phyloP scores from a whole-genome alignment of 495 filamentous ascomycete genomes.

The Immersiella caudata region DNA sequence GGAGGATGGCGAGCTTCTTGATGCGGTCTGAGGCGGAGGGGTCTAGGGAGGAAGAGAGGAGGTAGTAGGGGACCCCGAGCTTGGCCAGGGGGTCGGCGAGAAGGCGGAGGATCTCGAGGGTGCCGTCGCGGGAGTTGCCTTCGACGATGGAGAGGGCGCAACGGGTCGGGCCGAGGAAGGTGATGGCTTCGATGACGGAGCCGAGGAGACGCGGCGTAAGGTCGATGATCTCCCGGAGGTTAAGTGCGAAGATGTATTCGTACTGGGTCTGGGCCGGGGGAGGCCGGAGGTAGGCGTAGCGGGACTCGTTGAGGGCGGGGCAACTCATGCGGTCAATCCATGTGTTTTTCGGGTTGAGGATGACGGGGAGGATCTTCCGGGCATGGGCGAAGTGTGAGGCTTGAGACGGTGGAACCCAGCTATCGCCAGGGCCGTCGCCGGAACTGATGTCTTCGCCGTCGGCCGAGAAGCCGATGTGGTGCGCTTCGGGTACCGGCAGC shows the following conservation, averaged over 20 bases:
- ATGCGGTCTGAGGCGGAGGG: constrained; percentile 24
- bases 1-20: constrained; percentile 13
- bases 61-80: constrained; percentile 5
- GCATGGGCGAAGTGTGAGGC: constrained; percentile 1
- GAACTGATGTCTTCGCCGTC: background rate
- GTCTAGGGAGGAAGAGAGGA: background rate
- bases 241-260: constrained; percentile 53
- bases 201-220: constrained; percentile 52
- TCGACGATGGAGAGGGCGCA: constrained; percentile 56
- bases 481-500: background rate
- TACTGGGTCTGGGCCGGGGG: background rate
- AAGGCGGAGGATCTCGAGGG: constrained; percentile 43
- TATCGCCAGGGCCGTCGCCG: background rate
- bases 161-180: constrained; percentile 50
- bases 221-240: constrained; percentile 44
- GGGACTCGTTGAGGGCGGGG: constrained; percentile 1
- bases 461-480: constrained; percentile 10
- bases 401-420: background rate
- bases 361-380: background rate
- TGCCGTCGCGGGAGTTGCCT: constrained; percentile 54
- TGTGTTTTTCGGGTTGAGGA: constrained; percentile 9
- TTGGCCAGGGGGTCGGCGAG: constrained; percentile 1
- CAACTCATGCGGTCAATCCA: constrained; percentile 9
- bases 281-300: background rate
- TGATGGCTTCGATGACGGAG: constrained; percentile 49